These are phyloP conservation scores for Sporothrix humicola DNA, from an alignment of 2,329 filamentous ascomycete genomes.

Conservation along the genomic window DNA sequence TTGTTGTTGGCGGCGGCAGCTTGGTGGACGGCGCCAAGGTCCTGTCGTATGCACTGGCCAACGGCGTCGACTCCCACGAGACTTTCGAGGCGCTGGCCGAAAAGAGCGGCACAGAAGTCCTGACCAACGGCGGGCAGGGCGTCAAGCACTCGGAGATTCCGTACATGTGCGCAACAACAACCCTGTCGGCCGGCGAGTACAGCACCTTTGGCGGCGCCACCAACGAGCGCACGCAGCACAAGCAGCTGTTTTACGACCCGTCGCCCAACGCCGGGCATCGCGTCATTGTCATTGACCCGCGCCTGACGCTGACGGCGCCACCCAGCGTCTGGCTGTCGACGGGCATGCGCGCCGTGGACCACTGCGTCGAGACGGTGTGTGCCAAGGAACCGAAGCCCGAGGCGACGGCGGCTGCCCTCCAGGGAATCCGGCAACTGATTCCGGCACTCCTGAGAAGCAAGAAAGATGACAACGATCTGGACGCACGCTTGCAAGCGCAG, in stretches of 20 bases:
- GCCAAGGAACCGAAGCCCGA: conserved; percentile 48
- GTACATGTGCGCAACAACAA: conserved; percentile 38
- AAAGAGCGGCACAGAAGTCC: neutral
- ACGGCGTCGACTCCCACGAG: conserved; percentile 35
- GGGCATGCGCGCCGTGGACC: conserved; percentile 62
- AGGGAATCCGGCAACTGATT: conserved; percentile 51
- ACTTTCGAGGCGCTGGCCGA: conserved; percentile 34
- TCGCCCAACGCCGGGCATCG: conserved; percentile 46
- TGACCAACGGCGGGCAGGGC: neutral
- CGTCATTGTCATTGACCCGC: conserved; percentile 58
- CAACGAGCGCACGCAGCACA: conserved; percentile 37
- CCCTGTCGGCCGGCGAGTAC: conserved; percentile 40
- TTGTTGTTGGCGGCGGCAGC: conserved; percentile 38
- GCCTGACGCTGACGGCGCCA: conserved; percentile 54
- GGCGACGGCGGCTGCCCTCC: conserved; percentile 40
- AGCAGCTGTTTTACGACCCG: conserved; percentile 41
- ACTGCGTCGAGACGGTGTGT: conserved; percentile 62
- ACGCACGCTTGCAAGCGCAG: conserved; percentile 52
- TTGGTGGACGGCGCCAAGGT: conserved; percentile 39
- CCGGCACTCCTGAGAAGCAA: conserved; percentile 51
- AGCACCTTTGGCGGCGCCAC: conserved; percentile 39
- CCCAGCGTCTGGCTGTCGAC: conserved; percentile 61
- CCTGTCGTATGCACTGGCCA: conserved; percentile 37
- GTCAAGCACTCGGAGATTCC: conserved; percentile 35
- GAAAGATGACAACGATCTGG: conserved; percentile 44